Base-by-base conservation (phyloP, 2,329 filamentous ascomycete genomes). In the Davidsoniella neocaledoniae region DNA sequence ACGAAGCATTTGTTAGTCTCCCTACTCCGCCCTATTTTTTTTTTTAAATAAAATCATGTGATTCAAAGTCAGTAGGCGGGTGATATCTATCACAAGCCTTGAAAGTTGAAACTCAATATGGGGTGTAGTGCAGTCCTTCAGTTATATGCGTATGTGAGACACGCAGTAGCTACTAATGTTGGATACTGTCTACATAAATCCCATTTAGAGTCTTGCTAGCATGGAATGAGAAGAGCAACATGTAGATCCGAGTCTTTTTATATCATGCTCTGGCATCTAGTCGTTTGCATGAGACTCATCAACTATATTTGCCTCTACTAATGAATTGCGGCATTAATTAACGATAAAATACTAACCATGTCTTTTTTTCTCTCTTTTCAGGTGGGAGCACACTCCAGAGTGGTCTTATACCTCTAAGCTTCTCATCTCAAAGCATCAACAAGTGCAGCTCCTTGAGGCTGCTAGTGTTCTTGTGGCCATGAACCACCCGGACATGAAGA, bases 1-100 rank as follows among this genome's bases (percentile, higher is more conserved):
- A 93, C 86, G 66, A 98, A 96, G 79, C 91, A 98, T 81, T 83
- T 95, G 91, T 96, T 81, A 78, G 91, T 94, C 74, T 71, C 74
- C 79, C 74, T 71, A 68, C 44, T n/a, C 68, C 68, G 68, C 68
- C 66, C 63, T n/a, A n/a, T n/a, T n/a, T n/a, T n/a, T n/a, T n/a
- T n/a, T n/a, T n/a, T n/a, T n/a, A n/a, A n/a, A n/a, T n/a, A n/a
- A 33, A 16, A 8, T 21, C 21, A 21, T 41, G 39, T 5, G n/a
- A 23, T 23, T 23, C 5, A 4, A 23, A 23, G 21, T 23, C 21
- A 23, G 21, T 23, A 33, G 29, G 29, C 9, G 9, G 26, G 5
- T 9, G 8, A 33, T 33, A 25, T 23, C 41, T 19, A 12, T 21
- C 25, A 43, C n/a, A 9, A 12, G 41, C 41, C 41, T 43, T 43